phyloP scores from a whole-genome alignment of 169 alveolate genomes.

The Neospora caninum region DNA sequence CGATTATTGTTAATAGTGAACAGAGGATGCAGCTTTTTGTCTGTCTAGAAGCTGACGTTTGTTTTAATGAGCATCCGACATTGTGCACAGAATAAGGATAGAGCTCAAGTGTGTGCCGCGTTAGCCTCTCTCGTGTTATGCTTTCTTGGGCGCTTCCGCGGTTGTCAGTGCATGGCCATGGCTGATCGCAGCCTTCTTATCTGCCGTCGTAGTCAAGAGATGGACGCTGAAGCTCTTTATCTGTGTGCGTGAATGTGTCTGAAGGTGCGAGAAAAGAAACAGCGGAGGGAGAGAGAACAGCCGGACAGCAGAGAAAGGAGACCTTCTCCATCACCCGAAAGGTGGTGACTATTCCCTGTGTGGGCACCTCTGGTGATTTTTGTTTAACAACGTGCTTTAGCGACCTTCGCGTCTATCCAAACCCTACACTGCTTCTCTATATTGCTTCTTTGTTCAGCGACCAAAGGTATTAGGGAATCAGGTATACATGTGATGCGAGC shows the following conservation, averaged over 20 bases:
- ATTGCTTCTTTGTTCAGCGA: background rate
- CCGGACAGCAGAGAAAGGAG: background rate
- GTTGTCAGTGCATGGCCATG: no score
- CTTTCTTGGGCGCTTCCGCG: no score
- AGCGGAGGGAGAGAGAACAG: background rate
- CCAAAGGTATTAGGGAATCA: background rate
- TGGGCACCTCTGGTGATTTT: background rate
- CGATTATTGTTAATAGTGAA: no score
- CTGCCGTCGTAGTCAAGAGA: no score
- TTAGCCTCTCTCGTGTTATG: no score
- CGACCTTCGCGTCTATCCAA: background rate
- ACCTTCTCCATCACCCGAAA: background rate
- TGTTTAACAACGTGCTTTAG: background rate
- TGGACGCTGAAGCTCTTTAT: no score
- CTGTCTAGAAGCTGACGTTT: no score
- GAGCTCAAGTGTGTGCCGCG: no score
- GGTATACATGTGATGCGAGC: background rate
- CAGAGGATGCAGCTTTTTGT: no score
- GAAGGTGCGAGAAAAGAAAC: background rate
- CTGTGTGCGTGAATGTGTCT: background rate
- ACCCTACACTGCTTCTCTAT: background rate
- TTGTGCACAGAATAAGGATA: no score
- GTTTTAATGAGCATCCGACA: no score
- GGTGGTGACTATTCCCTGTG: background rate
- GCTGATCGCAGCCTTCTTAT: no score